Base-by-base conservation (phyloP, 2,329 filamentous ascomycete species). In the Aureobasidium sp. region DNA sequence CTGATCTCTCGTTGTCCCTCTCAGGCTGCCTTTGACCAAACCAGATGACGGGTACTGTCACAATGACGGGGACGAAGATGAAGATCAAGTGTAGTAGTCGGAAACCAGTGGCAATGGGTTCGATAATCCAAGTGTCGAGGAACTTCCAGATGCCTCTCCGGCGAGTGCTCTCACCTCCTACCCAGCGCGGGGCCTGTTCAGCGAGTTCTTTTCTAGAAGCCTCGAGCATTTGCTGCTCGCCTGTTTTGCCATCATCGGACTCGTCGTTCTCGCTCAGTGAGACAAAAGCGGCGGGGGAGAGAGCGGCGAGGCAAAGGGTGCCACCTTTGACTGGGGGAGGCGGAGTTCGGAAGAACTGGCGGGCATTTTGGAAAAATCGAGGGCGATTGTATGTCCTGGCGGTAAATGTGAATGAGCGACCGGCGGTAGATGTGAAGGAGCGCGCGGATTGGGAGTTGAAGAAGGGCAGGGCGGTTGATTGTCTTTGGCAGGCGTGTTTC, bases 31-130 rank as follows among this genome's bases (percentile, higher is more conserved):
- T 79, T 37, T 73, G 71, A 1, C 94, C 94, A 62, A 96, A 63
- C 88, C 90, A 97, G 62, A 96, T 86, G 0, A 80, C 81, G 0
- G 94, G 94, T 7, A 96, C 84, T 0, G 89, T 82, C 1, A 88
- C 72, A 59, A 99, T 85, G 45, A 99, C 91, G 0, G 94, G 94
- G 25, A 97, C 86, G 70, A 99, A 99, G 61, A 99, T 94, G 63
- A 88, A 74, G 52, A 90, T 84, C 6, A 99, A 79, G 71, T 97
- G 90, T 21, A 97, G 74, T 68, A 99, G 95, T n/a, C 94, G 84
- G 50, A 93, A 74, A 0, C 89, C 90, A 0, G 93, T 99, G 61
- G 88, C 91, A 30, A 97, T 73, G 0, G 94, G 93, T 74, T 99
- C 94, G 61, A 78, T 83, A 16, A 93, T 75, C 69, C 86, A 90